These are phyloP conservation scores for Claviceps sp. DNA, from an alignment of 2,329 filamentous ascomycete genomes.

Conservation along the genomic window DNA sequence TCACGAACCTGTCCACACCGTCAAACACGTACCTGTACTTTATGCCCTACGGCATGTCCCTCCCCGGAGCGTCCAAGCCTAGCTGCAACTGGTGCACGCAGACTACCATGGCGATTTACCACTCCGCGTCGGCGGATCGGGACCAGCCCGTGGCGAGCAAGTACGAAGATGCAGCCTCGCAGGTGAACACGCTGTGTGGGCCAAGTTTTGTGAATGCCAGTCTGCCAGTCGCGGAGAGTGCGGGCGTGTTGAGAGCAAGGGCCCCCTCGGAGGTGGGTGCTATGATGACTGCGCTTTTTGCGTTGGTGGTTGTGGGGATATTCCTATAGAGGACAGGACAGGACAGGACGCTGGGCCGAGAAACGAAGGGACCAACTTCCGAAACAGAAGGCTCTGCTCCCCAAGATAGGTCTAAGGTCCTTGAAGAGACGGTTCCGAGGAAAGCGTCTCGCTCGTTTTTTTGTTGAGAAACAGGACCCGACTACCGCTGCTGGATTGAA, in stretches of 20 bases:
- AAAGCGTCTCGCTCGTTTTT: no score
- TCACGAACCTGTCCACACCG: constrained; percentile 58
- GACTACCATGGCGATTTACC: constrained; percentile 72
- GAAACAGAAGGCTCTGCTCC: no score
- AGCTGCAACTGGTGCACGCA: constrained; percentile 64
- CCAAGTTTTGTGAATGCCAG: constrained; percentile 42
- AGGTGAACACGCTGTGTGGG: constrained; percentile 56
- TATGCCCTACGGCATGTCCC: constrained; percentile 59
- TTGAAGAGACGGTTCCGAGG: no score
- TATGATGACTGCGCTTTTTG: constrained; percentile 6
- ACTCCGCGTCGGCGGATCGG: constrained; percentile 51
- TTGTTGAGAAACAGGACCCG: no score
- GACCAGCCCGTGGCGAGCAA: constrained; percentile 52
- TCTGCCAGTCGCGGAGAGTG: constrained; percentile 25
- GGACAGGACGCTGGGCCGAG: no score
- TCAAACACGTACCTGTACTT: constrained; percentile 75
- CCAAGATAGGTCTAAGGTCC: no score
- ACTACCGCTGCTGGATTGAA: no score
- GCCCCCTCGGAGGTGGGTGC: constrained; percentile 8
- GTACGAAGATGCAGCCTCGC: constrained; percentile 57
- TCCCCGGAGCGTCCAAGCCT: constrained; percentile 56
- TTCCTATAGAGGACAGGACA: no score
- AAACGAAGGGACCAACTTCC: no score
- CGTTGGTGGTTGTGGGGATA: constrained; percentile 8
- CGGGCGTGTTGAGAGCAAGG: constrained; percentile 3